Percentiles rank a stretch among this genome's conserved stretches.
phyloP scores from a whole-genome alignment of 441 rosid species.

The Eruca vesicaria region DNA sequence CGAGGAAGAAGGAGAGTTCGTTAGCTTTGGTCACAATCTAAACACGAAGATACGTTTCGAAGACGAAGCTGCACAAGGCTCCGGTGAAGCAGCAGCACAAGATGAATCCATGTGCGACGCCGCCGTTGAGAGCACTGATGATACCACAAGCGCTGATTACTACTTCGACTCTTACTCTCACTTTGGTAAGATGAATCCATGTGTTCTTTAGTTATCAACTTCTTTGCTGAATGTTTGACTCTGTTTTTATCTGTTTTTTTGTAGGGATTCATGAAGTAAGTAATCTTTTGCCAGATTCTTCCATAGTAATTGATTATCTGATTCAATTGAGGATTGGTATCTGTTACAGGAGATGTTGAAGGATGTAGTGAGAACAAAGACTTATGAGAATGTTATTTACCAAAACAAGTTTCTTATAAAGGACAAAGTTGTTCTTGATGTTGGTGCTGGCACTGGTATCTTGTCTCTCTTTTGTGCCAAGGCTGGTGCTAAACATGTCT shows the following conservation, averaged over 20 bases:
- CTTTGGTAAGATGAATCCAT: no score
- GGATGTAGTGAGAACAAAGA: constrained; percentile 92
- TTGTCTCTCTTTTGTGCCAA: constrained; percentile 95
- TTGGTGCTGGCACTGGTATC: constrained; percentile 99
- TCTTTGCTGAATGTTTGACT: no score
- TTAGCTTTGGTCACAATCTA: constrained; percentile 29
- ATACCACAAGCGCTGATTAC: constrained; percentile 91
- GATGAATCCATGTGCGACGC: constrained; percentile 75
- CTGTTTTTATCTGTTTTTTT: constrained; percentile 24
- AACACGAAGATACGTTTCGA: constrained; percentile 51
- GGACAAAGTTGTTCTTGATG: constrained; percentile 92
- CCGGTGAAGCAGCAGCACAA: constrained; percentile 38
- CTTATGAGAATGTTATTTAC: constrained; percentile 91
- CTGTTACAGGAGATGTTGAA: constrained; percentile 90
- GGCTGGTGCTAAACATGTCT: constrained; percentile 95
- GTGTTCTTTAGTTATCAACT: background rate
- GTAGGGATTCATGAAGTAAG: constrained; percentile 99
- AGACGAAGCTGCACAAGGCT: constrained; percentile 46
- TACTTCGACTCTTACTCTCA: constrained; percentile 98
- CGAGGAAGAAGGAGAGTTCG: constrained; percentile 19
- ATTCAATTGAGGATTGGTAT: background rate
- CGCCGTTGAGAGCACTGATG: constrained; percentile 47
- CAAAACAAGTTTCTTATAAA: constrained; percentile 86
- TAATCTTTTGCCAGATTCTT: background rate
- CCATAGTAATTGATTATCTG: background rate